These are phyloP conservation scores for Phytophthora macrochlamydospora DNA, from an alignment of 352 stramenopile genomes.

Conservation along the genomic window DNA sequence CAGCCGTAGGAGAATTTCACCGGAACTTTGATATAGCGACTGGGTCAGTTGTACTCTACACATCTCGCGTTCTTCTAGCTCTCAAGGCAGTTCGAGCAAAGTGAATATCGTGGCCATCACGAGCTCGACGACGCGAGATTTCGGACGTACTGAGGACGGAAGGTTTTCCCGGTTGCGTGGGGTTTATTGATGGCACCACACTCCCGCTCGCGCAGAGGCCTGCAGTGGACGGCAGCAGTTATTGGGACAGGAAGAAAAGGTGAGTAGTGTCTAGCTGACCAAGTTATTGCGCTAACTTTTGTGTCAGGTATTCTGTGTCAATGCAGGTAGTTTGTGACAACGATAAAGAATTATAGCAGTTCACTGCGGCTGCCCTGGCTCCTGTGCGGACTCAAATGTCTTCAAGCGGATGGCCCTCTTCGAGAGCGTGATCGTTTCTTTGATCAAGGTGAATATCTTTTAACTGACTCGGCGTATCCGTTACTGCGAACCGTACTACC, in stretches of 20 bases:
- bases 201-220: conserved; percentile 5
- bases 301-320: too few species aligned
- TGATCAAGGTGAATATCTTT: conserved; percentile 3
- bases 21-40: too few species aligned
- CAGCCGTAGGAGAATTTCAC: too few species aligned
- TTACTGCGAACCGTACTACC: neutral
- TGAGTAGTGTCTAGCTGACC: neutral
- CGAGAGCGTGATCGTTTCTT: neutral
- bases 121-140: too few species aligned
- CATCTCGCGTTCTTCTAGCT: too few species aligned
- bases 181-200: conserved; percentile 7
- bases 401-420: conserved; percentile 1
- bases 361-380: neutral
- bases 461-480: conserved; percentile 7
- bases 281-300: too few species aligned
- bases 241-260: conserved; percentile 2
- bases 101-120: too few species aligned
- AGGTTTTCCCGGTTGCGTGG: neutral
- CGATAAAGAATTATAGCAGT: conserved; percentile 3
- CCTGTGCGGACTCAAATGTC: neutral
- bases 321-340: too few species aligned
- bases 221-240: neutral
- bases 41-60: too few species aligned
- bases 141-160: too few species aligned
- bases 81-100: too few species aligned